Conservation (phyloP, 1,139 yeast species). For the Geotrichum europaeum region DNA sequence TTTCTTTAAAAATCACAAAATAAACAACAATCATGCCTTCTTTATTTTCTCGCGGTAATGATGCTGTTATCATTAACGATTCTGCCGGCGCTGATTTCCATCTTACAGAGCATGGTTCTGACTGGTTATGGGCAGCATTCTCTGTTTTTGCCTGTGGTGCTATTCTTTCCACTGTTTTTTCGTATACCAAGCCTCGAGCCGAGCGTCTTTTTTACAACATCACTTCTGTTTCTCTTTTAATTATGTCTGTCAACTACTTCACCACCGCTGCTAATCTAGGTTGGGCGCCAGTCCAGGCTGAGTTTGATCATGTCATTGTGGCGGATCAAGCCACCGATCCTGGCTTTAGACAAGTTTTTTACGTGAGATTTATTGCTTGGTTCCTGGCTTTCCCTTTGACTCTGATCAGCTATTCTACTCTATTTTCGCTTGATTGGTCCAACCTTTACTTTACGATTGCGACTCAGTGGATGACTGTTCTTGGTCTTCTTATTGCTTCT, state of each 20-base stretch:
- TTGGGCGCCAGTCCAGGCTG: constrained; percentile 49
- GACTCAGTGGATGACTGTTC: constrained; percentile 46
- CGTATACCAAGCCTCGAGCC: constrained; percentile 36
- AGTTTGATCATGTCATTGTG: constrained; percentile 49
- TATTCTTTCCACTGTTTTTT: constrained; percentile 41
- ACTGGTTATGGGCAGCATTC: constrained; percentile 68
- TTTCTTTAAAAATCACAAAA: too few relatives aligned
- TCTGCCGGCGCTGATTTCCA: constrained; percentile 42
- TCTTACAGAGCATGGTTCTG: constrained; percentile 54
- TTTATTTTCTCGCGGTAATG: constrained; percentile 35
- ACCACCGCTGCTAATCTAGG: constrained; percentile 66
- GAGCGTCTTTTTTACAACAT: constrained; percentile 43
- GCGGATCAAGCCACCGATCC: constrained; percentile 31
- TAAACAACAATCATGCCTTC: background rate
- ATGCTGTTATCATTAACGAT: constrained; percentile 48
- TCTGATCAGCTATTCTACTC: constrained; percentile 43
- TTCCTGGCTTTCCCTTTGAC: constrained; percentile 56
- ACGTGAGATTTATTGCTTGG: constrained; percentile 62
- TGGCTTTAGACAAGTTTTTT: constrained; percentile 56
- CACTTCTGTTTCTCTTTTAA: constrained; percentile 43
- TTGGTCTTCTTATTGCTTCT: constrained; percentile 50
- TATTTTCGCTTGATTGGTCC: constrained; percentile 40
- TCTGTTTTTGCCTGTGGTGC: constrained; percentile 44
- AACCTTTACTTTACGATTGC: constrained; percentile 40
- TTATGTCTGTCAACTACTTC: constrained; percentile 50